Evolutionary conservation across 495 filamentous ascomycete genomes (phyloP).

Genomic region (Xylaria cubensis): DNA sequence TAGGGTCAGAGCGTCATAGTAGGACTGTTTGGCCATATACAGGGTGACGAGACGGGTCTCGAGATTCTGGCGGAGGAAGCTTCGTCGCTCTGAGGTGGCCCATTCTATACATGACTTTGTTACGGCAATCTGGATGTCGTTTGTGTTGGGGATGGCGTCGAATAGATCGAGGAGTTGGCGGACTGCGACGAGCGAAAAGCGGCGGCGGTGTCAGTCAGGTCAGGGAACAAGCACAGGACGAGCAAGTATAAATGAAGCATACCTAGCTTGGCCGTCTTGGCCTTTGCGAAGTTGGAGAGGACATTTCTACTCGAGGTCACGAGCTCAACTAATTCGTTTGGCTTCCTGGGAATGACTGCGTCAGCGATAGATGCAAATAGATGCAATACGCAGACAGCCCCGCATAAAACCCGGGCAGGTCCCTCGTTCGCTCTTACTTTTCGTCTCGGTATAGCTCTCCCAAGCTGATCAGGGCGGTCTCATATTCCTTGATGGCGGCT

Average conservation of each 20-base stretch:
- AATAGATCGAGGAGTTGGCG: constrained; percentile 97
- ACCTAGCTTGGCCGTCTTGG: constrained; percentile 99
- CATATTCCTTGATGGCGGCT: constrained; percentile 84
- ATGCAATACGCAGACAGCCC: neutral
- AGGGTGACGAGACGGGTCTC: constrained; percentile 92
- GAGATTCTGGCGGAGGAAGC: constrained; percentile 96
- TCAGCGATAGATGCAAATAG: constrained; percentile 28
- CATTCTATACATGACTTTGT: constrained; percentile 99
- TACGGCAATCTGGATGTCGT: constrained; percentile 89
- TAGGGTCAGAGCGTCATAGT: constrained; percentile 94
- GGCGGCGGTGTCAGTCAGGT: neutral
- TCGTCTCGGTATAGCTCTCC: constrained; percentile 92
- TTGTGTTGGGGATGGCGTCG: constrained; percentile 87
- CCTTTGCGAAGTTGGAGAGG: constrained; percentile 95
- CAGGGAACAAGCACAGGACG: neutral
- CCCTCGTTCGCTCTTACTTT: constrained; percentile 55
- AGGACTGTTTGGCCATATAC: constrained; percentile 94
- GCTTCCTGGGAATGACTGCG: constrained; percentile 57
- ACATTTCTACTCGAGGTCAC: constrained; percentile 88
- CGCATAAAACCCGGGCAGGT: neutral
- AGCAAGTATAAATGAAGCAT: constrained; percentile 39
- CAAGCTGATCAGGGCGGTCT: constrained; percentile 79
- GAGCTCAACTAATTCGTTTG: constrained; percentile 87
- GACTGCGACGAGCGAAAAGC: constrained; percentile 61
- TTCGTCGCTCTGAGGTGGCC: constrained; percentile 89